Evolutionary conservation across 768 basidiomycete genomes (phyloP).

Genomic region (Termitomyces sp.): DNA sequence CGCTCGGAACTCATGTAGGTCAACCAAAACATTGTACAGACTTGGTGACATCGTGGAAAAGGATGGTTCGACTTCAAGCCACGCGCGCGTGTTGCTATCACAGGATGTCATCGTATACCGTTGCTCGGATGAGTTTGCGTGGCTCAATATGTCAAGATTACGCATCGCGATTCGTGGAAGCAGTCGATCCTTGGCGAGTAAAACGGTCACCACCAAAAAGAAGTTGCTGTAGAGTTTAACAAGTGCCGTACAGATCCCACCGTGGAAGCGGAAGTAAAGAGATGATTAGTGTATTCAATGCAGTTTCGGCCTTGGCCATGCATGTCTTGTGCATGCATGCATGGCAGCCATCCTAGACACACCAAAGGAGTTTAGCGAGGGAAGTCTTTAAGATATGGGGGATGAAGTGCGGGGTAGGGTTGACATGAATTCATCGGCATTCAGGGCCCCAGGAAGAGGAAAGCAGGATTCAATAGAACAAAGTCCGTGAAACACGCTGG

Average conservation of each 20-base stretch:
- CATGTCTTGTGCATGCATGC: conserved; percentile 1
- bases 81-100: background rate
- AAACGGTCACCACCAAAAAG: background rate
- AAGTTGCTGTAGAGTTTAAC: background rate
- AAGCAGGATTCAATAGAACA: background rate
- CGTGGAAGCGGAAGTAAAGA: background rate
- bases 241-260: background rate
- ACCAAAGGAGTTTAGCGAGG: background rate
- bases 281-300: background rate
- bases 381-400: background rate
- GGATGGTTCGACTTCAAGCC: background rate
- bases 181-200: background rate
- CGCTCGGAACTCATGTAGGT: background rate
- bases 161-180: background rate
- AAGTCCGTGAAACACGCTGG: background rate
- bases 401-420: conserved; percentile 1
- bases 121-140: background rate
- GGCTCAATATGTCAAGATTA: background rate
- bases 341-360: background rate
- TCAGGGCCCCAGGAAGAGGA: background rate
- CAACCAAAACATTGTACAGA: background rate
- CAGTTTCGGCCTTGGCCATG: conserved; percentile 5
- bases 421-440: background rate
- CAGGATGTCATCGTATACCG: background rate
- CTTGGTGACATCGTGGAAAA: conserved; percentile 2